Evolutionary conservation across 192 early-diverging fungal genomes (phyloP).

Genomic region (Entomortierella beljakovae): DNA sequence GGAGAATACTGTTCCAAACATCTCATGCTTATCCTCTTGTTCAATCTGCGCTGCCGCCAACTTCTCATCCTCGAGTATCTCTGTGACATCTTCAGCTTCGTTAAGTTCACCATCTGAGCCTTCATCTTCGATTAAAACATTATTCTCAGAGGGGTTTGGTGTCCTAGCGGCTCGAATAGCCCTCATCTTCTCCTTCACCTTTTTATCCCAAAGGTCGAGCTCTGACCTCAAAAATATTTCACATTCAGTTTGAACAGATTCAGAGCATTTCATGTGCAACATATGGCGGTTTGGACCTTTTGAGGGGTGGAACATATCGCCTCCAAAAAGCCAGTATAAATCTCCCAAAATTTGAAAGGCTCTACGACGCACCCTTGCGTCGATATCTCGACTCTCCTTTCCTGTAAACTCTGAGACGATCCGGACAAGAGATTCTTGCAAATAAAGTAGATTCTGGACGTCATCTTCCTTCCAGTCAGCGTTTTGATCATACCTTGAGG

Average conservation of each 20-base stretch:
- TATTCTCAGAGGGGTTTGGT: neutral
- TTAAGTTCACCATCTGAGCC: conserved; percentile 3
- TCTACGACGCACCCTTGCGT: conserved; percentile 38
- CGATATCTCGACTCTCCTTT: conserved; percentile 6
- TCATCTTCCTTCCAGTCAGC: conserved; percentile 46
- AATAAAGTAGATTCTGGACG: conserved; percentile 15
- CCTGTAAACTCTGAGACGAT: conserved; percentile 12
- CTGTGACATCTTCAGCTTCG: conserved; percentile 3
- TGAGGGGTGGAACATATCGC: conserved; percentile 55
- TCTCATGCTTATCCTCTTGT: conserved; percentile 49
- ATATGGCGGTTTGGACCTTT: conserved; percentile 20
- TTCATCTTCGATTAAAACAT: neutral
- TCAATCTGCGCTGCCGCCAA: conserved; percentile 23
- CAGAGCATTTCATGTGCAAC: conserved; percentile 49
- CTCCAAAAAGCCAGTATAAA: conserved; percentile 62
- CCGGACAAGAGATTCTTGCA: conserved; percentile 21
- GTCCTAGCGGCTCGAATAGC: conserved; percentile 19
- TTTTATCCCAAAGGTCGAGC: conserved; percentile 37
- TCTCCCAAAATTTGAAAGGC: conserved; percentile 60
- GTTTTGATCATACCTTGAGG: conserved; percentile 27
- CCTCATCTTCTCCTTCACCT: conserved; percentile 19
- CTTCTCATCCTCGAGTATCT: conserved; percentile 29
- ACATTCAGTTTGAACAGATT: conserved; percentile 42
- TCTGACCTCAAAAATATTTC: conserved; percentile 55
- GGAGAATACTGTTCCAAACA: conserved; percentile 52